Percentiles rank a stretch among this genome's conserved stretches.
Evolutionary conservation across 345 rosid genomes (phyloP).

Genomic region (Acer campestre): DNA sequence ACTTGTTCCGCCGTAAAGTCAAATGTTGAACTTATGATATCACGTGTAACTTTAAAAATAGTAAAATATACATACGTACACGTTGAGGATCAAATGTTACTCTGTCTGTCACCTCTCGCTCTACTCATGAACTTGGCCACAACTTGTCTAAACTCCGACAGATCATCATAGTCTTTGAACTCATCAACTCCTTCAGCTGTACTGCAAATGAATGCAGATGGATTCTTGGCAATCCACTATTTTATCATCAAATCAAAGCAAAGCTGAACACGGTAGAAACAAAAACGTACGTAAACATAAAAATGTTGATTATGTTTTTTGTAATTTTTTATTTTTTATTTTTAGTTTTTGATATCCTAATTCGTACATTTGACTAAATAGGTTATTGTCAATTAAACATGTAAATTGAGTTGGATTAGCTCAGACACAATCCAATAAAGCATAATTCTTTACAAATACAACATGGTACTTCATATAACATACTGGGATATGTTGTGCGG

Average conservation of each 20-base stretch:
- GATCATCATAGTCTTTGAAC: slow-evolving; percentile 82
- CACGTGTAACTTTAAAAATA: background rate
- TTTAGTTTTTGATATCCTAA: no score
- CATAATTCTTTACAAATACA: no score
- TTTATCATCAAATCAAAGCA: slow-evolving; percentile 51
- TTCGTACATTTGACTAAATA: no score
- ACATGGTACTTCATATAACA: no score
- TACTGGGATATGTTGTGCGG: no score
- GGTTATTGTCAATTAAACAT: no score
- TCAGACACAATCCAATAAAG: no score
- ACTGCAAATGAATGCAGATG: slow-evolving; percentile 75
- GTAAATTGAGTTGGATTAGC: accelerated
- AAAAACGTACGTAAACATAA: background rate
- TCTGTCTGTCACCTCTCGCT: slow-evolving; percentile 50
- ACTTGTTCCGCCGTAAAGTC: no score
- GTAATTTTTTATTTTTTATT: no score
- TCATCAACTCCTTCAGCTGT: slow-evolving; percentile 55
- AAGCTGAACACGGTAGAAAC: slow-evolving; percentile 43
- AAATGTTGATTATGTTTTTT: background rate
- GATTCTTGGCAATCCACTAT: slow-evolving; percentile 69
- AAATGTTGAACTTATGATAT: no score
- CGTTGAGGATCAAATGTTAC: slow-evolving; percentile 66
- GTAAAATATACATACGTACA: slow-evolving; percentile 48
- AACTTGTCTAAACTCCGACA: slow-evolving; percentile 67
- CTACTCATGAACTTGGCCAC: slow-evolving; percentile 81